Base-by-base conservation (phyloP, 805 yeast genomes). In the Teunomyces lycoperdinae region DNA sequence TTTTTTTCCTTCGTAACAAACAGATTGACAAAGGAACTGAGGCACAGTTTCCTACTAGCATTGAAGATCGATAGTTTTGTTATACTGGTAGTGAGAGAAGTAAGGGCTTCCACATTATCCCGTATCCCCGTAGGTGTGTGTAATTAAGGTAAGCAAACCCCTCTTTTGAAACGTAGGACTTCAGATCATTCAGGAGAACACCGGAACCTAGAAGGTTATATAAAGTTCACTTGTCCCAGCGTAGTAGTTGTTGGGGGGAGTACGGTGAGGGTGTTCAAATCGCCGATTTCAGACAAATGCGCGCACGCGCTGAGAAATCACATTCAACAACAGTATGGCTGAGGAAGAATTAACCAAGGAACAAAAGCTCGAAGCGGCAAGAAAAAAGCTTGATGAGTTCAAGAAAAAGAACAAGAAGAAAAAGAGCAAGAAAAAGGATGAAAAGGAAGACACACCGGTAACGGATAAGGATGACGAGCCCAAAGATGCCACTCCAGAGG, bases 351-450 rank as follows among this genome's bases (percentile, higher is more conserved):
- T 70, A 36, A 65, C 66, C 43, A 77, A 82, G 52, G 81, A 79
- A 43, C 87, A 82, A 59, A 80, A 83, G 62, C 71, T 87, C 43
- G 89, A 84, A 53, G 85, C 85, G 2, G 94, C 92, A 4, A 78
- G 86, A 58, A 85, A 83, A 68, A 79, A 83, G 74, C 80, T 74
- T 54, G 90, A 85, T 50, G 88, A 84, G 57, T 67, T 86, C 72
- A 86, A 80, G 66, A 74, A 73, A 65, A 74, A 72, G 53, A 71
- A 74, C 60, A 72, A 82, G 71, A 80, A 80, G 66, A 74, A 74
- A 64, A 73, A 70, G 61, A 79, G 75, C 61, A 77, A 73, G 66
- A 67, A 70, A 63, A 71, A 69, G 58, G 66, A 71, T 36, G 42
- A 33, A 16, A 34, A 42, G 28, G 43, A 44, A 29, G 44, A 34